These are phyloP conservation scores for Cyathus striatus DNA, from an alignment of 768 basidiomycete genomes.

Conservation along the genomic window DNA sequence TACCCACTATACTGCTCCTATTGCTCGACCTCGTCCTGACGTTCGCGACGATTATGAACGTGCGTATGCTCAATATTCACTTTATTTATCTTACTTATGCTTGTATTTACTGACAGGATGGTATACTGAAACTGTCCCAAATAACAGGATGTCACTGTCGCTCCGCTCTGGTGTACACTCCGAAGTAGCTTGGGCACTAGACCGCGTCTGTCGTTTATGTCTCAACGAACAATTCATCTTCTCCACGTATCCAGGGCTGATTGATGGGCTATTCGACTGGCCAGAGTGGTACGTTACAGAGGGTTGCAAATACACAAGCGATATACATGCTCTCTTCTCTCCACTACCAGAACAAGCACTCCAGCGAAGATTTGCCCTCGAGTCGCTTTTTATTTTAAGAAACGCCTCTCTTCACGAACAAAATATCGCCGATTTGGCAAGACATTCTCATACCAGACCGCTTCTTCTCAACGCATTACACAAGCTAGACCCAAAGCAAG, in stretches of 20 bases:
- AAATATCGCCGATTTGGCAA: conserved; percentile 58
- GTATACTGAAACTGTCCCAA: conserved; percentile 77
- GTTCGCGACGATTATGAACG: conserved; percentile 76
- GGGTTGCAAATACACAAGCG: conserved; percentile 44
- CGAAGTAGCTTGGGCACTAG: conserved; percentile 88
- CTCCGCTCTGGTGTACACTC: conserved; percentile 76
- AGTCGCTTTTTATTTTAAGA: conserved; percentile 82
- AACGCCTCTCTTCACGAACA: conserved; percentile 71
- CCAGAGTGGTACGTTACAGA: conserved; percentile 77
- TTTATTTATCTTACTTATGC: no score
- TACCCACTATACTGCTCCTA: conserved; percentile 17
- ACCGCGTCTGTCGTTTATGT: conserved; percentile 77
- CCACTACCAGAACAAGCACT: conserved; percentile 41
- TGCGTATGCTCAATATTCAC: conserved; percentile 27
- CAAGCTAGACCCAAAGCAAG: conserved; percentile 53
- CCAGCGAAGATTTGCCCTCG: conserved; percentile 72
- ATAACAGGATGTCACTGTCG: conserved; percentile 89
- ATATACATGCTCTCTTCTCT: conserved; percentile 49
- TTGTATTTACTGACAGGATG: conserved; percentile 49
- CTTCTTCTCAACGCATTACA: conserved; percentile 63
- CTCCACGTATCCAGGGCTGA: conserved; percentile 67
- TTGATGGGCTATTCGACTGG: conserved; percentile 84
- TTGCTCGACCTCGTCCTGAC: conserved; percentile 28
- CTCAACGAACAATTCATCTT: conserved; percentile 76
- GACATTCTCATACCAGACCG: conserved; percentile 56